Evolutionary conservation across 768 basidiomycete species (phyloP).

Genomic region (Rhodosporidiobolus sp.): DNA sequence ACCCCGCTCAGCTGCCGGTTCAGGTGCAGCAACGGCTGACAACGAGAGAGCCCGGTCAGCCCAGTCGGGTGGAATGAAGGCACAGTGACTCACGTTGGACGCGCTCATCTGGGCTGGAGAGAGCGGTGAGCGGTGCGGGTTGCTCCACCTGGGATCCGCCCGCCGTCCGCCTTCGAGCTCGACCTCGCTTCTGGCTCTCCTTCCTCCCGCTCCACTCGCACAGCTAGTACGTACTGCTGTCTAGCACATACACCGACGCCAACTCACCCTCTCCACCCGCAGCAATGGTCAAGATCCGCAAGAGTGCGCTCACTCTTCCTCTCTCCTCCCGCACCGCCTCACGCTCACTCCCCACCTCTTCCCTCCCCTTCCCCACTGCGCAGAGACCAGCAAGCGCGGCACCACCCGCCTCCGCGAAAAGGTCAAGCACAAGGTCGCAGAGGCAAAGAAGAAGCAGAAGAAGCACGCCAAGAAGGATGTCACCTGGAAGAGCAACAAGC

Average conservation of each 20-base stretch:
- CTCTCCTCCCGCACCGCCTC: neutral
- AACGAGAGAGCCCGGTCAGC: neutral
- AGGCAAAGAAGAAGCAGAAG: conserved; percentile 50
- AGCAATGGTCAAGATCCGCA: conserved; percentile 43
- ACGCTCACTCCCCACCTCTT: neutral
- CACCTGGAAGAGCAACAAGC: conserved; percentile 54
- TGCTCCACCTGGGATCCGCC: neutral
- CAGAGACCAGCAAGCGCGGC: conserved; percentile 33
- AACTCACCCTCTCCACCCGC: neutral
- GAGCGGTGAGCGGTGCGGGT: neutral
- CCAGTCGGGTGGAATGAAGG: neutral
- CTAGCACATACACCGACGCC: too few relatives aligned
- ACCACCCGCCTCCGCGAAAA: conserved; percentile 40
- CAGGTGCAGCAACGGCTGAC: conserved; percentile 30
- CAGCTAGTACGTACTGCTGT: too few relatives aligned
- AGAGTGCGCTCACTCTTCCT: conserved; percentile 21
- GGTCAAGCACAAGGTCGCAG: conserved; percentile 46
- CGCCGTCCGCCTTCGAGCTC: neutral
- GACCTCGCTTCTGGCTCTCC: neutral
- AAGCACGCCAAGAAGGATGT: conserved; percentile 51
- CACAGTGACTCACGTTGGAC: neutral
- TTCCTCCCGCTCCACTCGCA: neutral
- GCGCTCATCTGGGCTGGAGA: conserved; percentile 2
- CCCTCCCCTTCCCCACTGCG: neutral
- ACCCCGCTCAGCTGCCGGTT: conserved; percentile 37